Evolutionary conservation across 2,329 filamentous ascomycete species (phyloP), one percentile per base, ranked within the genome.

Genomic region (Diaporthe citrichinensis): DNA sequence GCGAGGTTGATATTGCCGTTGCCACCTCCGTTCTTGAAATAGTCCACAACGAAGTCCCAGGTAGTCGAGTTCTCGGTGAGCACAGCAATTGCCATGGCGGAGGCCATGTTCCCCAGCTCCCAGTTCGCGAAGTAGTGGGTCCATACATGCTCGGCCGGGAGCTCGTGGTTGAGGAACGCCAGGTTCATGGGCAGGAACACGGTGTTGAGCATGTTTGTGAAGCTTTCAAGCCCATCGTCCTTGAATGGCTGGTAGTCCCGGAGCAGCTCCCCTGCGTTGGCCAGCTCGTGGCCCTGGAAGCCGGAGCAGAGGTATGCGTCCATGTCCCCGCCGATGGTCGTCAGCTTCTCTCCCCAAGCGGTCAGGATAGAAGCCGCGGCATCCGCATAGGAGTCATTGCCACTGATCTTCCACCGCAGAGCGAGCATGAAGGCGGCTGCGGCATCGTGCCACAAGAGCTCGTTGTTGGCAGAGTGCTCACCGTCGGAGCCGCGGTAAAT

Each of bases 251-350:
- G 36, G 69, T 86, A 84, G 28, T 74, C 77, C 2, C 84, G 79
- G 61, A 88, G 79, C 1, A 88, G 79, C 75, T 88, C 87, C 0
- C 82, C 87, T 0, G 84, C 86, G 62, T 88, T 88, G 23, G 86
- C 86, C 17, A 88, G 79, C 76, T 88, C 81, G 72, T 87, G 87
- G 0, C 87, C 86, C 46, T 88, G 86, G 2, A 88, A 77, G 0
- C 87, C 86, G 0, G 84, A 80, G 0, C 84, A 83, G 3, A 88
- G 84, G 73, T 80, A 84, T 36, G 78, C 82, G 74, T 87, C 85
- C 71, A 73, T 73, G 36, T 75, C 82, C 0, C 85, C 85, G 20
- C 74, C 76, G 46, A 87, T 82, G 2, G 69, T 62, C 0, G 78
- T 81, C 8, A 87, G 75, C 1, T 82, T 84, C 8, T 78, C 78